Base-by-base conservation (phyloP, 768 basidiomycete genomes). In the Termitomyces sp. region DNA sequence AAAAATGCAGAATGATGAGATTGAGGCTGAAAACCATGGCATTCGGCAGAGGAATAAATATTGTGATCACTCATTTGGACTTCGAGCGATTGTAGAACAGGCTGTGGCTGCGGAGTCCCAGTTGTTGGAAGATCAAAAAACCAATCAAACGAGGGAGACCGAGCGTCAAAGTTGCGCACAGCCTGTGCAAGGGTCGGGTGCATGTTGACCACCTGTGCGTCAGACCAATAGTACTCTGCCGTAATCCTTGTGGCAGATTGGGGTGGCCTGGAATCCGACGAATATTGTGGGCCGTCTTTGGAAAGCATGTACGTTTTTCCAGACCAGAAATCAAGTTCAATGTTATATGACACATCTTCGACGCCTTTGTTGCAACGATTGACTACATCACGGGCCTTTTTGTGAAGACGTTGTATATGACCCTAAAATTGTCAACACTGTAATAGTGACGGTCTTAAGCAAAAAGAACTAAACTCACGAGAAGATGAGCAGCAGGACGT, bases 181-280 rank as follows among this genome's bases (percentile, higher is more conserved):
- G 86, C 85, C 45, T 80, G 77, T 58, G 77, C 76, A 58, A 88
- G 80, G 16, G 75, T 75, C 2, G 81, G 77, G 62, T 85, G 82
- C 59, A 82, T 71, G 54, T 63, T 61, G 51, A 66, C 48, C 12
- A 44, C 49, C 20, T 55, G 45, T 45, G 56, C 36, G 26, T 51
- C 58, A 4, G 58, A 53, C 56, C 43, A 36, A 3, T 33, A 60
- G 40, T 51, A 16, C 38, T 67, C 66, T 38, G 65, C 32, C 49
- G 58, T 42, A 16, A n/a, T n/a, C 7, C 42, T 55, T 8, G 49
- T 42, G 4, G 40, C 52, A 20, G 35, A 33, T 1, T 33, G 20
- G 32, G 64, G 57, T 33, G 58, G 55, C 18, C 51, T 54, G 7
- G 6, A 48, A 48, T 28, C 47, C 8, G 47, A 13, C 10, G 51